A percentile compares a stretch with the other conserved stretches of the same genome.
Conservation (phyloP, 768 basidiomycete genomes). For the Amanita muscaria region DNA sequence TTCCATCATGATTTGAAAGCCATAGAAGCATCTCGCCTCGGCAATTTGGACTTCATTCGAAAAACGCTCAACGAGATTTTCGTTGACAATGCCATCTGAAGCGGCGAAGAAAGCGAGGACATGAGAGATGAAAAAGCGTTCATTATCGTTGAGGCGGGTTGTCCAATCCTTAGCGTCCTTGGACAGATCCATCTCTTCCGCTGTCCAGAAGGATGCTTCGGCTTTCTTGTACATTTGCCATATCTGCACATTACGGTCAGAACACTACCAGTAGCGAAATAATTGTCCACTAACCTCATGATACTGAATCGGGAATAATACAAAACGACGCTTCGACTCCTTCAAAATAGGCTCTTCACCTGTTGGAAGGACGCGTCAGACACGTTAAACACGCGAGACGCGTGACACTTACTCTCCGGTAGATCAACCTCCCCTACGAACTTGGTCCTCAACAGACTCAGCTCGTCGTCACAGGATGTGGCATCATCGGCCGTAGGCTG, state of each 20-base stretch:
- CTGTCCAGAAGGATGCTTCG: constrained; percentile 93
- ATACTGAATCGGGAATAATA: constrained; percentile 92
- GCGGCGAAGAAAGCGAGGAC: constrained; percentile 97
- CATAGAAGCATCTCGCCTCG: constrained; percentile 95
- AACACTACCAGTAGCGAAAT: not conserved
- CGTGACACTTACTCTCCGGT: constrained; percentile 40
- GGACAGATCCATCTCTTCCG: constrained; percentile 89
- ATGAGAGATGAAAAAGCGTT: constrained; percentile 88
- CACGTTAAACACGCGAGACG: constrained; percentile 2
- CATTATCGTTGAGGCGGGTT: constrained; percentile 72
- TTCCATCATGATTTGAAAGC: constrained; percentile 99
- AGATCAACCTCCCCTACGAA: constrained; percentile 72
- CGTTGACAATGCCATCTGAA: constrained; percentile 95
- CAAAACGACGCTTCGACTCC: constrained; percentile 75
- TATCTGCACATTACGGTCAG: constrained; percentile 44
- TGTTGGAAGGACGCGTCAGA: constrained; percentile 17
- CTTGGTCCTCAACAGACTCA: constrained; percentile 32
- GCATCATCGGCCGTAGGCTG: constrained; percentile 9
- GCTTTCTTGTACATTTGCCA: constrained; percentile 99
- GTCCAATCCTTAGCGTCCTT: constrained; percentile 89
- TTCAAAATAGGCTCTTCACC: constrained; percentile 80
- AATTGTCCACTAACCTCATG: constrained; percentile 54
- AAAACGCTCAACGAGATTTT: constrained; percentile 93
- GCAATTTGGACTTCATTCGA: constrained; percentile 90
- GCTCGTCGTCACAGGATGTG: too few species aligned